Percentiles rank a stretch among this genome's conserved stretches.
These are phyloP conservation scores for Cercospora berteroae DNA, from an alignment of 2,329 filamentous ascomycete genomes.

Conservation along the genomic window DNA sequence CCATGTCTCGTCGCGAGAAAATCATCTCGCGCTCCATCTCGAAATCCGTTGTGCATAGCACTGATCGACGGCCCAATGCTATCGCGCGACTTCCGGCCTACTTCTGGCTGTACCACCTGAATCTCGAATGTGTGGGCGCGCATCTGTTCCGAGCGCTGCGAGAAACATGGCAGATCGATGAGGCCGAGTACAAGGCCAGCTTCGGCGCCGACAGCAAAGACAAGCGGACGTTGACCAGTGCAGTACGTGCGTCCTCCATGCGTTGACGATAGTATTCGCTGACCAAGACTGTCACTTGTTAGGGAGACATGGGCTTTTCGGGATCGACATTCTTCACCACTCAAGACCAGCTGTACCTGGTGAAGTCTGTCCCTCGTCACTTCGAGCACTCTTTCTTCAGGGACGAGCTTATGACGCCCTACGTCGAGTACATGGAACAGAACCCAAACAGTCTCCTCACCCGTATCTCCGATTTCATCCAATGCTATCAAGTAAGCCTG, in stretches of 20 bases:
- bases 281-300: neutral
- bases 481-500: slow-evolving; percentile 55
- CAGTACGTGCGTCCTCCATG: neutral
- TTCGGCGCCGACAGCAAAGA: slow-evolving; percentile 48
- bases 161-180: slow-evolving; percentile 54
- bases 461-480: slow-evolving; percentile 69
- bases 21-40: slow-evolving; percentile 26
- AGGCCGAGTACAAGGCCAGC: slow-evolving; percentile 55
- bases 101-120: slow-evolving; percentile 33
- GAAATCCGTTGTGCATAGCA: slow-evolving; percentile 22
- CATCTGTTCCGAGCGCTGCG: slow-evolving; percentile 54
- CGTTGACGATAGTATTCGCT: neutral
- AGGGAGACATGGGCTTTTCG: slow-evolving; percentile 65
- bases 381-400: slow-evolving; percentile 72
- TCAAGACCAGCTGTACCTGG: slow-evolving; percentile 62
- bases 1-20: slow-evolving; percentile 24
- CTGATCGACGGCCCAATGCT: slow-evolving; percentile 11
- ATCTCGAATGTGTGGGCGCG: slow-evolving; percentile 41
- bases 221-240: slow-evolving; percentile 26
- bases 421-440: slow-evolving; percentile 61
- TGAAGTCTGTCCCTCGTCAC: slow-evolving; percentile 68
- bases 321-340: slow-evolving; percentile 75
- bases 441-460: slow-evolving; percentile 63
- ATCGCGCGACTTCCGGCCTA: slow-evolving; percentile 19
- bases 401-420: slow-evolving; percentile 63